phyloP scores from a whole-genome alignment of 352 stramenopile species.

The Globisporangium carolinianum region DNA sequence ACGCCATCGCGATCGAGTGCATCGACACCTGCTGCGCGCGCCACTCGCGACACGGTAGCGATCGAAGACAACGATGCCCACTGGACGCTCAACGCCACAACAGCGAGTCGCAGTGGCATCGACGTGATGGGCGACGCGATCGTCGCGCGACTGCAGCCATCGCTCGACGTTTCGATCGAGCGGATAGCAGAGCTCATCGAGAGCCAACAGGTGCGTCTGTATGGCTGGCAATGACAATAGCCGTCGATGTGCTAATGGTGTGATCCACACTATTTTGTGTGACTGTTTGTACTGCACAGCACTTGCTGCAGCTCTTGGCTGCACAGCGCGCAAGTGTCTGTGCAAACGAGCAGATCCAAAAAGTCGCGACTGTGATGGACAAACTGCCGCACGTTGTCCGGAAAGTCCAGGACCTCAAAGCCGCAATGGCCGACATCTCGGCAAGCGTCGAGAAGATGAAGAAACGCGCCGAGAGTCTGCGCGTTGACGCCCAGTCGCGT shows the following conservation, averaged over 20 bases:
- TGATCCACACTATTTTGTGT: too few relatives aligned
- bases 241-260: too few relatives aligned
- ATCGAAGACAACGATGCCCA: conserved; percentile 15
- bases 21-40: not conserved
- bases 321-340: conserved; percentile 45
- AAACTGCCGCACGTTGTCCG: conserved; percentile 64
- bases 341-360: conserved; percentile 50
- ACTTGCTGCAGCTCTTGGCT: conserved; percentile 37
- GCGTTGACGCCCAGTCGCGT: conserved; percentile 75
- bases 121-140: conserved; percentile 52
- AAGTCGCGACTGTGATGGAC: conserved; percentile 53
- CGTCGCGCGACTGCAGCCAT: conserved; percentile 44
- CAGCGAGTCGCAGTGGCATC: conserved; percentile 41
- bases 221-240: not conserved
- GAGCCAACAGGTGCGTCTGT: conserved; percentile 27
- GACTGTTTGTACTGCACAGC: conserved; percentile 15
- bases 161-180: conserved; percentile 56
- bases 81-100: conserved; percentile 29
- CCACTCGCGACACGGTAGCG: too few relatives aligned
- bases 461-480: conserved; percentile 52
- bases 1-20: not conserved
- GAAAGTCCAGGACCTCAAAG: conserved; percentile 58
- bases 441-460: conserved; percentile 61
- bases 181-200: conserved; percentile 65
- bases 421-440: conserved; percentile 55